phyloP scores from a whole-genome alignment of 306 rosid genomes.

The Morella rubra region DNA sequence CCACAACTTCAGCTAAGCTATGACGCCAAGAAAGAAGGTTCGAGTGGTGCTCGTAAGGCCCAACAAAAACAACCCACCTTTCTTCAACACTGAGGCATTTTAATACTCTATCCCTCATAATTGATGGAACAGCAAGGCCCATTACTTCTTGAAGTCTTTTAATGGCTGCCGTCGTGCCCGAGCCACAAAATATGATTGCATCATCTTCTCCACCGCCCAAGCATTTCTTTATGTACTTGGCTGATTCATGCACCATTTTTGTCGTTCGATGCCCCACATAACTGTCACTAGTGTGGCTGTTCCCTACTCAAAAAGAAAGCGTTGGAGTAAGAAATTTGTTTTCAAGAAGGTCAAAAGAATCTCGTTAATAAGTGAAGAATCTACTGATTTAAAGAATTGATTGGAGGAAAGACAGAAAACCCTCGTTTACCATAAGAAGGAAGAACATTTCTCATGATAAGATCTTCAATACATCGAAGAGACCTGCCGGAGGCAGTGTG shows the following conservation, averaged over 20 bases:
- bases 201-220: constrained; percentile 68
- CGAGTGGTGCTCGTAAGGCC: constrained; percentile 86
- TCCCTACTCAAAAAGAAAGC: constrained; percentile 36
- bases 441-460: constrained; percentile 61
- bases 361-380: no score
- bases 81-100: constrained; percentile 37
- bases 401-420: no score
- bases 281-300: constrained; percentile 74
- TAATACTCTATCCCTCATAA: constrained; percentile 47
- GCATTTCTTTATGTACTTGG: constrained; percentile 55
- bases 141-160: constrained; percentile 86
- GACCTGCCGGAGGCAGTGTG: constrained; percentile 85
- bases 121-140: constrained; percentile 67
- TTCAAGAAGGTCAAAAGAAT: no score
- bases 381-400: no score
- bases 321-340: no score
- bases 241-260: constrained; percentile 57
- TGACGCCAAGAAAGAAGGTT: constrained; percentile 87
- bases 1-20: constrained; percentile 72
- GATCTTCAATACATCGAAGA: constrained; percentile 58
- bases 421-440: constrained; percentile 63
- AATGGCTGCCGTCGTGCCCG: constrained; percentile 77
- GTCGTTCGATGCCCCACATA: constrained; percentile 77
- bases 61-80: constrained; percentile 84
- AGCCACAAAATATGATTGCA: constrained; percentile 69